A percentile compares a stretch with the other conserved stretches of the same genome.
Conservation (phyloP, 345 rosid species). For the Eucalyptus paniculata region DNA sequence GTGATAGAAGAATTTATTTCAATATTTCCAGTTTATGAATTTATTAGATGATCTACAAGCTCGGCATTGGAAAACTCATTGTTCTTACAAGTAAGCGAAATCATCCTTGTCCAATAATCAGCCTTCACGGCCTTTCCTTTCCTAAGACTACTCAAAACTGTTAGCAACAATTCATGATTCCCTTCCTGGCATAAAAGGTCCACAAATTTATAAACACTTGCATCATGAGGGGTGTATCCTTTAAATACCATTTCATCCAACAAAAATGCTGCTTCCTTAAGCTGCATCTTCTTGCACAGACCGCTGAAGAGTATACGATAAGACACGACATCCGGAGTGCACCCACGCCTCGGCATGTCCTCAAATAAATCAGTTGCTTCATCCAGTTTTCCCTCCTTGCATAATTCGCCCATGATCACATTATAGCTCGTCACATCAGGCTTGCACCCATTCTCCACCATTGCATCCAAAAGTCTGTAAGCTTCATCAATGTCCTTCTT, state of each 20-base stretch:
- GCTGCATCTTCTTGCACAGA: conserved; percentile 29
- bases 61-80: not conserved
- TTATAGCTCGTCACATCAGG: conserved; percentile 64
- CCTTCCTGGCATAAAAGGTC: conserved; percentile 24
- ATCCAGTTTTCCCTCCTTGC: conserved; percentile 37
- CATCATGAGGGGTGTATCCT: conserved; percentile 43
- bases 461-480: conserved; percentile 34
- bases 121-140: conserved; percentile 19
- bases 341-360: conserved; percentile 74
- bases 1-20: not conserved
- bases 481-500: conserved; percentile 48
- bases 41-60: conserved; percentile 18
- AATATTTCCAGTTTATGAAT: not conserved
- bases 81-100: conserved; percentile 16
- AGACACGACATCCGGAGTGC: conserved; percentile 56
- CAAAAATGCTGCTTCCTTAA: conserved; percentile 40
- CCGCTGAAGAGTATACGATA: conserved; percentile 71
- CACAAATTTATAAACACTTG: conserved; percentile 19
- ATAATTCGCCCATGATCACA: conserved; percentile 40
- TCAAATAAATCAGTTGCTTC: conserved; percentile 65
- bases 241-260: conserved; percentile 85
- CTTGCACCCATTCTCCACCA: conserved; percentile 38
- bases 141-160: conserved; percentile 23
- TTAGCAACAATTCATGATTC: conserved; percentile 16
- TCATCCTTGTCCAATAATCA: conserved; percentile 27